Conservation (phyloP, 805 yeast species). For the Ogataea pignaliae region DNA sequence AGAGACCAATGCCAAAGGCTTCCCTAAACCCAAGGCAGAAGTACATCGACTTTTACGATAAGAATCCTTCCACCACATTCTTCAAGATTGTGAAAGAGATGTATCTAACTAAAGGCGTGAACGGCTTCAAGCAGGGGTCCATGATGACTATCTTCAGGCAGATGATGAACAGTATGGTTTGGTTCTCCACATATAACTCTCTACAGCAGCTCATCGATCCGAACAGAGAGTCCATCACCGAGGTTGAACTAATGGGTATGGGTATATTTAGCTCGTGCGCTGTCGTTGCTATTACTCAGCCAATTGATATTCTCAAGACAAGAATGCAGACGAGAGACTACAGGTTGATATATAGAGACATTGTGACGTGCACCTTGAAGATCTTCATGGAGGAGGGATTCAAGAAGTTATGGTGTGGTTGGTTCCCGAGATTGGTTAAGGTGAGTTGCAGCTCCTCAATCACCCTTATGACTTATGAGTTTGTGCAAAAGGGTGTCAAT, state of each 20-base stretch:
- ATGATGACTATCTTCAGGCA: slow-evolving; percentile 81
- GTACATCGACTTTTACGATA: slow-evolving; percentile 36
- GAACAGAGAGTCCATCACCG: slow-evolving; percentile 39
- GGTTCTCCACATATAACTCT: slow-evolving; percentile 79
- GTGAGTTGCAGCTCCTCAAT: slow-evolving; percentile 70
- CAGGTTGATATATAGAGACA: slow-evolving; percentile 51
- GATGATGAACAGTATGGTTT: slow-evolving; percentile 68
- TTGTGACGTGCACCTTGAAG: slow-evolving; percentile 51
- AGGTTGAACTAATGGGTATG: slow-evolving; percentile 31
- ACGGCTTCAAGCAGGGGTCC: slow-evolving; percentile 81
- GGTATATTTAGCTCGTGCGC: slow-evolving; percentile 67
- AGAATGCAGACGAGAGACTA: slow-evolving; percentile 78
- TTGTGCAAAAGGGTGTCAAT: slow-evolving; percentile 44
- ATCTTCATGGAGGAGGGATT: slow-evolving; percentile 45
- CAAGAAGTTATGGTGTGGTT: slow-evolving; percentile 50
- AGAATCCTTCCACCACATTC: slow-evolving; percentile 51
- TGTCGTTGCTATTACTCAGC: slow-evolving; percentile 79
- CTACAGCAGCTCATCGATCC: slow-evolving; percentile 69
- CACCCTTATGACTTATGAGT: slow-evolving; percentile 59
- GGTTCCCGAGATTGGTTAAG: slow-evolving; percentile 65
- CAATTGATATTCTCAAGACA: slow-evolving; percentile 82
- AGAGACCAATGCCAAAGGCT: slow-evolving; percentile 11
- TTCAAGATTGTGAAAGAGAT: slow-evolving; percentile 58
- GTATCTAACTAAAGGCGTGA: slow-evolving; percentile 63
- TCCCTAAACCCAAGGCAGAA: slow-evolving; percentile 8